Conservation (phyloP, 169 alveolate genomes). For the Plasmodium inui region DNA sequence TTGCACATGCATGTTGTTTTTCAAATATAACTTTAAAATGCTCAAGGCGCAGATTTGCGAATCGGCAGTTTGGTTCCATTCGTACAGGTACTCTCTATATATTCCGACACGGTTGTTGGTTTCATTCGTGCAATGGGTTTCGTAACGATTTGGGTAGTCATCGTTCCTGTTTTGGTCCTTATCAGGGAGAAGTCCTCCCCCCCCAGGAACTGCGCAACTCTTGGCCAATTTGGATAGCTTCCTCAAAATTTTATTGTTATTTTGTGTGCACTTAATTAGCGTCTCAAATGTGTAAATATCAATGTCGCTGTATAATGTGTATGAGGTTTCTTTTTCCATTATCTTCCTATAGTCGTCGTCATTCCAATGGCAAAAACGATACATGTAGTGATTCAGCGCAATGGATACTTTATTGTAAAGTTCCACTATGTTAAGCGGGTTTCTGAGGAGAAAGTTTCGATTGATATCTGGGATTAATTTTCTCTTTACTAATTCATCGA, state of each 20-base stretch:
- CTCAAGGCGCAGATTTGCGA: constrained; percentile 69
- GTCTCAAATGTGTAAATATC: constrained; percentile 66
- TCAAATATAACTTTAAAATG: constrained; percentile 64
- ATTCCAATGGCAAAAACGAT: constrained; percentile 68
- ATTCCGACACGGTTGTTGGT: not conserved
- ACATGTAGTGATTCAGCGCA: constrained; percentile 64
- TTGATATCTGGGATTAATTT: constrained; percentile 62
- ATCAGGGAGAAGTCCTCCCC: not conserved
- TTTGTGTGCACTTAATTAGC: constrained; percentile 50
- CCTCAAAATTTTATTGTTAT: constrained; percentile 65
- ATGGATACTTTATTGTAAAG: constrained; percentile 71
- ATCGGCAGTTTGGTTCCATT: constrained; percentile 72
- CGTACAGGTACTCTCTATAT: constrained; percentile 60
- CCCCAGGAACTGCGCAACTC: constrained; percentile 3
- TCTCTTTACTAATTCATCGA: constrained; percentile 59
- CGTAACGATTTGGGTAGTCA: not conserved
- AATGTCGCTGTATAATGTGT: constrained; percentile 30
- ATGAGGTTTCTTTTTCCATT: constrained; percentile 34
- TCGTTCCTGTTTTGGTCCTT: not conserved
- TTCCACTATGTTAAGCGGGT: constrained; percentile 60
- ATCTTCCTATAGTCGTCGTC: constrained; percentile 51
- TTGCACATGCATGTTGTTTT: constrained; percentile 4
- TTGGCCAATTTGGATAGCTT: constrained; percentile 11
- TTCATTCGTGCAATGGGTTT: not conserved
- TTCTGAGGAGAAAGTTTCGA: constrained; percentile 53